phyloP scores from a whole-genome alignment of 495 filamentous ascomycete genomes.

The Penicillium cinerascens region DNA sequence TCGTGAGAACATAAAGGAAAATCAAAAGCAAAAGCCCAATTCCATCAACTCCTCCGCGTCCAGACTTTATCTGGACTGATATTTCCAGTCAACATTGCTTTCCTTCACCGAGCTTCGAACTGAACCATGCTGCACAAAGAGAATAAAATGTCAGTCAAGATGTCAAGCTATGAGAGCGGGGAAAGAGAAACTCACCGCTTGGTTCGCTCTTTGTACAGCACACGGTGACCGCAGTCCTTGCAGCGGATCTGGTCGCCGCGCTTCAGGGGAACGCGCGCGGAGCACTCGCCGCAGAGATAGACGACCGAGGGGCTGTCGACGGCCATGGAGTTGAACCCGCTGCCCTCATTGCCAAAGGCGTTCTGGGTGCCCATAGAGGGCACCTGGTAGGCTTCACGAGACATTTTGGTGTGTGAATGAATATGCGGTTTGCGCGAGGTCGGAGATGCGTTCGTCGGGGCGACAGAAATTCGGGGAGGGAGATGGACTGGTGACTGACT shows the following conservation, averaged over 20 bases:
- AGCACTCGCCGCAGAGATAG: slow-evolving; percentile 95
- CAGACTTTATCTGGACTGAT: not conserved
- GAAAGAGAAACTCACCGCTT: slow-evolving; percentile 66
- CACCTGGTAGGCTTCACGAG: slow-evolving; percentile 50
- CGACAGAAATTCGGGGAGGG: not conserved
- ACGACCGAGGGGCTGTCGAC: slow-evolving; percentile 54
- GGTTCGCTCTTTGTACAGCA: slow-evolving; percentile 96
- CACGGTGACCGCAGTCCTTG: slow-evolving; percentile 92
- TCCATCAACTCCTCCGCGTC: slow-evolving; percentile 11
- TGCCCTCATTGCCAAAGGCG: slow-evolving; percentile 35
- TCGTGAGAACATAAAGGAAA: slow-evolving; percentile 12
- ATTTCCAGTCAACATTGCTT: not conserved
- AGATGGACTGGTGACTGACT: not conserved
- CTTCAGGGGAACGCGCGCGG: slow-evolving; percentile 72
- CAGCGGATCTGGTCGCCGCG: slow-evolving; percentile 87
- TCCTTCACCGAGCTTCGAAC: slow-evolving; percentile 85
- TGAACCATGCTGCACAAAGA: slow-evolving; percentile 77
- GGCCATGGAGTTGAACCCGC: slow-evolving; percentile 25
- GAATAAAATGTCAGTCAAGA: slow-evolving; percentile 10
- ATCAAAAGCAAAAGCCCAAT: slow-evolving; percentile 9
- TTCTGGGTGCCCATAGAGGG: slow-evolving; percentile 37
- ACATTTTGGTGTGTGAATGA: slow-evolving; percentile 27
- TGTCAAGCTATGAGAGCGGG: not conserved
- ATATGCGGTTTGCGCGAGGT: not conserved
- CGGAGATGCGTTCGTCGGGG: not conserved